Conservation (phyloP, 208 protist species). For the Tritrichomonas foetus region DNA sequence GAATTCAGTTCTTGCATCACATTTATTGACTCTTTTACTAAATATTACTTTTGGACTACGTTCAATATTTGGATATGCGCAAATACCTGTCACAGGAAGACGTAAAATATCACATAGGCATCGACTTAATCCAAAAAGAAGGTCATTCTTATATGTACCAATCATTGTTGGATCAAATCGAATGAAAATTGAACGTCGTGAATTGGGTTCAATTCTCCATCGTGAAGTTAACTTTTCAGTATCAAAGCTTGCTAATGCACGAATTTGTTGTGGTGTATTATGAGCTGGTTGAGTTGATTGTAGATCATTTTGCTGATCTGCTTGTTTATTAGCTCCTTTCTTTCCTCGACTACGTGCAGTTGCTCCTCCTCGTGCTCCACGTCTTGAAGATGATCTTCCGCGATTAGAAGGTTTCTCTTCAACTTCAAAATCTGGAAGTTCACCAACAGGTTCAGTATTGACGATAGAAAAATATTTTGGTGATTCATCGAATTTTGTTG, state of each 20-base stretch:
- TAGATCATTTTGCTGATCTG: no score
- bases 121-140: background rate
- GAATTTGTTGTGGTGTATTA: no score
- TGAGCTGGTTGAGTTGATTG: background rate
- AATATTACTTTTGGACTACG: background rate
- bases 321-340: no score
- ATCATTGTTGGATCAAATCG: background rate
- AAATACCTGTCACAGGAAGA: background rate
- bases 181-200: background rate
- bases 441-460: no score
- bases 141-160: background rate
- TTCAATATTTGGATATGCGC: background rate
- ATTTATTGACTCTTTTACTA: background rate
- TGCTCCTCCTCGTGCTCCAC: no score
- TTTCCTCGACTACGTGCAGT: background rate
- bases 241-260: no score
- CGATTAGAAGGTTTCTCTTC: no score
- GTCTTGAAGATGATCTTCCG: background rate
- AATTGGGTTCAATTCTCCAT: slow-evolving; percentile 24
- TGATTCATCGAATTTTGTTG: no score
- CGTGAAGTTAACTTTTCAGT: background rate
- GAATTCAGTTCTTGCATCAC: background rate
- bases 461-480: no score
- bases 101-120: background rate
- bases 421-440: no score